phyloP scores from a whole-genome alignment of 2,329 filamentous ascomycete species.

The Teratosphaeria pseudoeucalypti region DNA sequence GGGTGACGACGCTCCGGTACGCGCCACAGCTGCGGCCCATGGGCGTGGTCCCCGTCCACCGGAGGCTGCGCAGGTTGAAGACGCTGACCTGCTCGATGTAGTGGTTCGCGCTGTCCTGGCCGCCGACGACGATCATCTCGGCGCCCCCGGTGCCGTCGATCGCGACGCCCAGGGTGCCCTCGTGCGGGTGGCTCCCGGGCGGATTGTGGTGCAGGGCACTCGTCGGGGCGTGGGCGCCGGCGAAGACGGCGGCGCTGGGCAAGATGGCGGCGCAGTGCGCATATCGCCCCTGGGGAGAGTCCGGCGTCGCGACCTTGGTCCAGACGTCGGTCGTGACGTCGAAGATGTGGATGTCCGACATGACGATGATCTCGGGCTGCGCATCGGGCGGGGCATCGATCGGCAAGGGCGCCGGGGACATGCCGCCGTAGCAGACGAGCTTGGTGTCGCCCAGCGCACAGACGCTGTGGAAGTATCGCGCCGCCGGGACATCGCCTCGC shows the following conservation, averaged over 20 bases:
- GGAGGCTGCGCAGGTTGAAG: conserved; percentile 88
- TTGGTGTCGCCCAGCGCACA: conserved; percentile 90
- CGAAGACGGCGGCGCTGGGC: conserved; percentile 77
- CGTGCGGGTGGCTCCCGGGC: conserved; percentile 69
- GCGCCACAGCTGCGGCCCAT: conserved; percentile 90
- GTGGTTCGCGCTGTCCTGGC: conserved; percentile 93
- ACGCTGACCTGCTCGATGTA: conserved; percentile 99
- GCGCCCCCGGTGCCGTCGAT: conserved; percentile 86
- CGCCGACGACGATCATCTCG: conserved; percentile 94
- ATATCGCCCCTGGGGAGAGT: conserved; percentile 86
- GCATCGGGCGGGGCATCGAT: conserved; percentile 60
- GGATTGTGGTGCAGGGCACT: conserved; percentile 87
- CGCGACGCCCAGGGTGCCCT: conserved; percentile 76
- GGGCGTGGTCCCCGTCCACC: conserved; percentile 84
- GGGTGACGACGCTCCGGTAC: conserved; percentile 89
- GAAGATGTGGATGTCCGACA: conserved; percentile 96
- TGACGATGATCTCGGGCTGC: conserved; percentile 59
- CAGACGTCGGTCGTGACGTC: conserved; percentile 74
- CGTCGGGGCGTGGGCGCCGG: conserved; percentile 70
- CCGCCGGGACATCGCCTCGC: conserved; percentile 73
- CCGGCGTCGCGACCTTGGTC: conserved; percentile 64
- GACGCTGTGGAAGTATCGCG: conserved; percentile 94
- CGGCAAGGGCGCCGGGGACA: conserved; percentile 59
- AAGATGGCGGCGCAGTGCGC: conserved; percentile 92
- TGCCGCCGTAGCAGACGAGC: conserved; percentile 94